Evolutionary conservation across 192 early-diverging fungal species (phyloP), one percentile per base, ranked within the genome.

Genomic region (Coemansia sp.): DNA sequence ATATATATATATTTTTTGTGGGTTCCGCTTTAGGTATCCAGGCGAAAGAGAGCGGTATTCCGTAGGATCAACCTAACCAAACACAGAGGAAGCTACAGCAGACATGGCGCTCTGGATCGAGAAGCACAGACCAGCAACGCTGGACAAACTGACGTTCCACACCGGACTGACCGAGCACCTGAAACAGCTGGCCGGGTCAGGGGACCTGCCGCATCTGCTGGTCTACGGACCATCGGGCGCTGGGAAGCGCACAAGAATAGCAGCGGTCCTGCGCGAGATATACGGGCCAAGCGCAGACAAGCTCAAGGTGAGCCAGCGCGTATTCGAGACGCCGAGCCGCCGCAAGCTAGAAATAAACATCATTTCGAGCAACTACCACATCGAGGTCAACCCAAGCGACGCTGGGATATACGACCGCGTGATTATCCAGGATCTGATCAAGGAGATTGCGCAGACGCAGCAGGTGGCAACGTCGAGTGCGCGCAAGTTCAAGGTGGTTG

Each of bases 371-470:
- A 98, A 94, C 73, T 97, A 92, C 75, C 98, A 99, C 82, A 79
- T 99, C 61, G 98, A 99, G 75, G 80, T 99, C 56, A 96, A 96
- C 49, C 97, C 97, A 64, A 93, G 95, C 73, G 95, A 99, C 78
- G 90, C 98, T n/a, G 96, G 95, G 16, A 91, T 86, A 46, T 90
- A 96, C 66, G 98, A 99, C 85, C 89, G 94, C 37, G 82, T 94
- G 19, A 87, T 98, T 42, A 86, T 98, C 51, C 94, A 96, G 77
- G 95, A 99, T 47, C 80, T 99, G 36, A 92, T 99, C 77, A 99
- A 98, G 78, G 95, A 96, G 62, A 83, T 94, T 9, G 98, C 96
- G 59, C 98, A 99, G 81, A 96, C 94, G 36, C 94, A 94, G 76
- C 94, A 96, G 70, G 86, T 98, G 22, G 91, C 94, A 65, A 72